Conservation (phyloP, 2,329 filamentous ascomycete species). For the Rachicladosporium sp. region DNA sequence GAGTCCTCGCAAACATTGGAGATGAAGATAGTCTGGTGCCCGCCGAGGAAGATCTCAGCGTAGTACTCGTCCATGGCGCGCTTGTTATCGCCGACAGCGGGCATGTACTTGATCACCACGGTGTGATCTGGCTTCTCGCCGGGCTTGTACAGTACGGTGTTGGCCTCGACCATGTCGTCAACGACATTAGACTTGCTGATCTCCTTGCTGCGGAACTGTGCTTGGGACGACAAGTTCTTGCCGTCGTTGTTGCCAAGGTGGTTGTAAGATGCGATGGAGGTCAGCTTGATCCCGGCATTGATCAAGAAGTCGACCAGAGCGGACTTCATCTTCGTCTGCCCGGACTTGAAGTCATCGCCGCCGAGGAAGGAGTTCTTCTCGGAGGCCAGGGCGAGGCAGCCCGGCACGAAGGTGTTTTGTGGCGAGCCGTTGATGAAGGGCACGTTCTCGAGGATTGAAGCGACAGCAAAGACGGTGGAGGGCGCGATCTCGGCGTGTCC, state of each 20-base stretch:
- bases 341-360: constrained; percentile 98
- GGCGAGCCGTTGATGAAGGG: constrained; percentile 99
- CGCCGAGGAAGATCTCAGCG: constrained; percentile 96
- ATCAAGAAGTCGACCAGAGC: constrained; percentile 97
- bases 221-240: constrained; percentile 94
- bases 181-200: constrained; percentile 99
- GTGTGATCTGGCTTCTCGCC: constrained; percentile 96
- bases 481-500: constrained; percentile 88
- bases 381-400: constrained; percentile 79
- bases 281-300: constrained; percentile 96
- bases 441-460: constrained; percentile 74
- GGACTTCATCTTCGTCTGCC: constrained; percentile 99
- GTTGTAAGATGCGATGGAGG: constrained; percentile 97
- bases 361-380: constrained; percentile 82
- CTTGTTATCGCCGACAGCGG: constrained; percentile 97
- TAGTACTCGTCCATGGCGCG: constrained; percentile 98
- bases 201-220: constrained; percentile 98
- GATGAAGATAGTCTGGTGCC: constrained; percentile 94
- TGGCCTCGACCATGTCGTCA: constrained; percentile 98
- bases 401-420: constrained; percentile 97
- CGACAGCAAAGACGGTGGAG: constrained; percentile 90
- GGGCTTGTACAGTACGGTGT: constrained; percentile 76
- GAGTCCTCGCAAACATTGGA: constrained; percentile 99
- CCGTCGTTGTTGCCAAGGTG: constrained; percentile 99
- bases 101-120: constrained; percentile 99